Percentiles rank a stretch among this genome's conserved stretches.
phyloP scores from a whole-genome alignment of 441 rosid species.

The Iberis amara region DNA sequence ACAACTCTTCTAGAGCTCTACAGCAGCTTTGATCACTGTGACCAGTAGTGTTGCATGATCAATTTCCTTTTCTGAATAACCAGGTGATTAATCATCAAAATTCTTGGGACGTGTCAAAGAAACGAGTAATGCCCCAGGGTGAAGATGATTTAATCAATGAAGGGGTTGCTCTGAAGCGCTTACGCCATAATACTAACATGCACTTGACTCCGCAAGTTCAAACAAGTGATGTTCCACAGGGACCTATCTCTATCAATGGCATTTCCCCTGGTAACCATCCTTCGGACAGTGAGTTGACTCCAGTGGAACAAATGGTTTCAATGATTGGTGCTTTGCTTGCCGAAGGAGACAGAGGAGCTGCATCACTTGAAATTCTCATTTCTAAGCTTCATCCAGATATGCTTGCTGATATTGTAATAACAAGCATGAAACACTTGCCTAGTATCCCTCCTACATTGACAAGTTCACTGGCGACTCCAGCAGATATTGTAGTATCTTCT shows the following conservation, averaged over 20 bases:
- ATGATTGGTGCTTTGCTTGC: conserved; percentile 99
- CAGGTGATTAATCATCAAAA: conserved; percentile 53
- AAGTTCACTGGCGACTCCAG: conserved; percentile 45
- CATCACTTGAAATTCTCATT: conserved; percentile 91
- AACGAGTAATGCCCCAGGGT: conserved; percentile 65
- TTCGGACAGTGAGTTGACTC: conserved; percentile 67
- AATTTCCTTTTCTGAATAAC: conserved; percentile 63
- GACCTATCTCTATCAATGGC: conserved; percentile 56
- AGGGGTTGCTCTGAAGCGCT: conserved; percentile 64
- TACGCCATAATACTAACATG: conserved; percentile 43
- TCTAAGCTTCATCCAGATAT: conserved; percentile 94
- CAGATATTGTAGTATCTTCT: conserved; percentile 41
- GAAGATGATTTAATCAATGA: conserved; percentile 56
- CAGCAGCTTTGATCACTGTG: conserved; percentile 23
- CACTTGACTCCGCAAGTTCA: conserved; percentile 38
- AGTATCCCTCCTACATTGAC: conserved; percentile 57
- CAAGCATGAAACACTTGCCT: conserved; percentile 97
- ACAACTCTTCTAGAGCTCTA: conserved; percentile 17
- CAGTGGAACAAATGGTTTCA: conserved; percentile 96
- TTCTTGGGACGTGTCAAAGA: conserved; percentile 59
- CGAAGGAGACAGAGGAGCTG: conserved; percentile 99
- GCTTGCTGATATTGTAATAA: conserved; percentile 95
- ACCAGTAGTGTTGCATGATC: conserved; percentile 19
- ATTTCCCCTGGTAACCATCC: conserved; percentile 39
- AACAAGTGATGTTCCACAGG: conserved; percentile 48